Base-by-base conservation (phyloP, 345 rosid genomes). In the Citrus sinensis region DNA sequence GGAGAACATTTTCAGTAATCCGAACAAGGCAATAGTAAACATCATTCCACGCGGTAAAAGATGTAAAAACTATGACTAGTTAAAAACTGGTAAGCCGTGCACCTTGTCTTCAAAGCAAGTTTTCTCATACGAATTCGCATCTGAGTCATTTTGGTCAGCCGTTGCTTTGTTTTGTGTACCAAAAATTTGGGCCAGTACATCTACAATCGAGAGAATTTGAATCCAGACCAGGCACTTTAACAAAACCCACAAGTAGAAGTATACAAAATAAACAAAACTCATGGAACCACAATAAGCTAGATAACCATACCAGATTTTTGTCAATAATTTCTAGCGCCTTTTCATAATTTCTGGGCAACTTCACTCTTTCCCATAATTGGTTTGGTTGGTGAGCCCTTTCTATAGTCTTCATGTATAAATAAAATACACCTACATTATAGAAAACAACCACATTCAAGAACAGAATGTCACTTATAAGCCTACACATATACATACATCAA, bases 41-140 rank as follows among this genome's bases (percentile, higher is more conserved):
- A 14, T n/a, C 39, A 39, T 37, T 58, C 20, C 17, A 17, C 62
- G 30, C 2, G 7, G n/a, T 30, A 7, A 7, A 49, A 59, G 46
- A 46, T 70, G 42, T 35, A 60, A 37, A 61, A 68, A 8, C 24
- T 24, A 17, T 7, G n/a, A 25, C 17, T 19, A 17, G 62, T 54
- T 0, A 22, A 61, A 73, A 55, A 42, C 7, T 54, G 74, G 30
- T 46, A 67, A 80, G 72, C 46, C 49, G 72, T 69, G 75, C 69
- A 96, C 98, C 94, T 90, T 72, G 96, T 97, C 76, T 94, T 97
- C 37, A 94, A 83, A 60, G 91, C 93, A 84, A 97, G 95, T 74
- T 93, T 97, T 76, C 98, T 89, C 98, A 89, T 93, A 19, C 99
- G 92, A 78, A 97, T 93, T 14, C 97, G 96, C 99, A 94, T 94